Evolutionary conservation across 306 rosid species (phyloP).

Genomic region (Quercus gilva): DNA sequence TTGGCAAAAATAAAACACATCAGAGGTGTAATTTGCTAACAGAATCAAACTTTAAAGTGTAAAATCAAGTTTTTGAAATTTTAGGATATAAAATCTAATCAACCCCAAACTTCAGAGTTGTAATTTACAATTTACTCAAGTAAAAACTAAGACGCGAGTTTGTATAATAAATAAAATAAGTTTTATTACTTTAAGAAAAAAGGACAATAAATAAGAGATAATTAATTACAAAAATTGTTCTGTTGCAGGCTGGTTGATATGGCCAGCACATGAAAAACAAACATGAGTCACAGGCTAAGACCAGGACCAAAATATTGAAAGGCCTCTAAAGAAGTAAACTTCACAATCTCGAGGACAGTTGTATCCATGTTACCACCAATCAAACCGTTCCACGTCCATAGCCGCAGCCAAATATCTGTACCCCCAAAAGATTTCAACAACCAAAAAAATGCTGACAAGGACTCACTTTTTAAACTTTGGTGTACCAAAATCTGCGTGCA

Average conservation of each 20-base stretch:
- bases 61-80: too few species aligned
- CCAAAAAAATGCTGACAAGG: not conserved
- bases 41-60: too few species aligned
- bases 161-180: too few species aligned
- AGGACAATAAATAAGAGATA: not conserved
- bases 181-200: not conserved
- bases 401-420: not conserved
- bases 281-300: not conserved
- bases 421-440: not conserved
- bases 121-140: too few species aligned
- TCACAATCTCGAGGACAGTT: too few species aligned
- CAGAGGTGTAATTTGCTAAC: too few species aligned
- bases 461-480: not conserved
- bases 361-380: not conserved
- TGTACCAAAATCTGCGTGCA: conserved; percentile 10
- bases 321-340: not conserved
- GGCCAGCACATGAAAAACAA: not conserved
- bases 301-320: not conserved
- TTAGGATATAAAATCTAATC: too few species aligned
- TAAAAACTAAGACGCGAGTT: too few species aligned
- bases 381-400: not conserved
- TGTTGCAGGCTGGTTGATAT: not conserved
- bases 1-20: too few species aligned
- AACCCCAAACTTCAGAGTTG: too few species aligned
- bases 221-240: not conserved